These are phyloP conservation scores for Cryphonectria naterciae DNA, from an alignment of 2,329 filamentous ascomycete species.

Conservation along the genomic window DNA sequence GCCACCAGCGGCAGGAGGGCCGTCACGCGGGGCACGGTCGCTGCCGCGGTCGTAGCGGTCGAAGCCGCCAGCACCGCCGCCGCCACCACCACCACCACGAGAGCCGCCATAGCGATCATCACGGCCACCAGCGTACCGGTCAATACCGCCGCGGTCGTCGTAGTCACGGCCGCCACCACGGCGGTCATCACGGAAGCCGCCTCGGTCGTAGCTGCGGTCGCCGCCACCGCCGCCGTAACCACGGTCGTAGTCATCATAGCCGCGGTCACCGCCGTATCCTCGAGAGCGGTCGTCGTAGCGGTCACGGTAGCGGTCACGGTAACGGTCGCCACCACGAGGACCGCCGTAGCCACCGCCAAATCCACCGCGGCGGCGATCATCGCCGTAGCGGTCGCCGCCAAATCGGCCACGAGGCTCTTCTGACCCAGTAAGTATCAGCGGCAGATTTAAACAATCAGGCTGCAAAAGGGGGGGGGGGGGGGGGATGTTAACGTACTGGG, in stretches of 20 bases:
- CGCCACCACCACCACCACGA: constrained; percentile 21
- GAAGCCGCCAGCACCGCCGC: constrained; percentile 24
- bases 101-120: constrained; percentile 26
- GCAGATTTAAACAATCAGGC: constrained; percentile 41
- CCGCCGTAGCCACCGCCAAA: constrained; percentile 51
- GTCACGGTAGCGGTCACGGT: constrained; percentile 33
- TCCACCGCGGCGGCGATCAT: constrained; percentile 68
- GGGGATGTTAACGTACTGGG: constrained; percentile 69
- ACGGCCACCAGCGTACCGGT: constrained; percentile 43
- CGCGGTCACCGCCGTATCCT: constrained; percentile 15
- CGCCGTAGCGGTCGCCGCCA: constrained; percentile 58
- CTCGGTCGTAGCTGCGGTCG: constrained; percentile 49
- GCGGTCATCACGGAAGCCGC: constrained; percentile 50
- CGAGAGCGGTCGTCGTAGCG: constrained; percentile 36
- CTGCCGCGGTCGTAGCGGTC: constrained; percentile 20
- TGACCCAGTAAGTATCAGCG: constrained; percentile 35
- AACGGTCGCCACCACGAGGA: constrained; percentile 43
- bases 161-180: constrained; percentile 36
- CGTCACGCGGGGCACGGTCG: constrained; percentile 37
- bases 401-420: constrained; percentile 57
- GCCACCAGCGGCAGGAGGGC: constrained; percentile 34
- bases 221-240: constrained; percentile 32
- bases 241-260: constrained; percentile 31
- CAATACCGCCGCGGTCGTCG: constrained; percentile 39
- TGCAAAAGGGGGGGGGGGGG: constrained; percentile 29